Evolutionary conservation across 805 yeast species (phyloP).

Genomic region (Metschnikowia continentalis): DNA sequence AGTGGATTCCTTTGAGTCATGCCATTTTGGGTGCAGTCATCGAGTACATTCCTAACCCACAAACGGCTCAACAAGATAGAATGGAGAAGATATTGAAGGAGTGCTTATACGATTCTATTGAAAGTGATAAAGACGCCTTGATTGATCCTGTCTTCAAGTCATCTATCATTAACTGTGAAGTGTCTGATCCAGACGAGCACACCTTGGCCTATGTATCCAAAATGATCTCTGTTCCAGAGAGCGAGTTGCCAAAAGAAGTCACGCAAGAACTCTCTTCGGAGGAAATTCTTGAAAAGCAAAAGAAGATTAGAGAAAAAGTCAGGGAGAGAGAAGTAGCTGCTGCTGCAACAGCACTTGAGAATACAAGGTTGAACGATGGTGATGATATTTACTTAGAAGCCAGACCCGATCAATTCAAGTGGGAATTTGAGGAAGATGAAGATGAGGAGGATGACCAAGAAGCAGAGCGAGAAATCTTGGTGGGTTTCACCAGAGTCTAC

Average conservation of each 20-base stretch:
- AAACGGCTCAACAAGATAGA: conserved; percentile 66
- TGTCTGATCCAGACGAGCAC: conserved; percentile 50
- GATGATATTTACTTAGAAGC: conserved; percentile 24
- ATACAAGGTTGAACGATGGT: conserved; percentile 21
- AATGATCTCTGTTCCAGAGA: conserved; percentile 78
- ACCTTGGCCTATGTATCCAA: conserved; percentile 79
- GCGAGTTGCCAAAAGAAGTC: conserved; percentile 64
- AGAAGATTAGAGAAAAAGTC: conserved; percentile 64
- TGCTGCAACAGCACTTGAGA: conserved; percentile 20
- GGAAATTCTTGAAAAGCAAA: conserved; percentile 59
- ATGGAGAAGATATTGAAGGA: conserved; percentile 58
- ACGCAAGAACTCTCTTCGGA: conserved; percentile 42
- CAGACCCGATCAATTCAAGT: conserved; percentile 36
- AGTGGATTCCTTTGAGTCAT: conserved; percentile 91
- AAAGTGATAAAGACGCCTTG: conserved; percentile 39
- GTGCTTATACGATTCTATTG: conserved; percentile 42
- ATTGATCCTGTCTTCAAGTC: conserved; percentile 47
- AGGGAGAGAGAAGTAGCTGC: conserved; percentile 58
- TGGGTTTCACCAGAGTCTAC: conserved; percentile 86
- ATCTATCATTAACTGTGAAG: conserved; percentile 65
- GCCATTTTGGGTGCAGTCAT: conserved; percentile 81
- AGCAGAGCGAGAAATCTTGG: conserved; percentile 56
- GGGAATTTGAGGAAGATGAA: conserved; percentile 51
- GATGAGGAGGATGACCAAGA: conserved; percentile 43
- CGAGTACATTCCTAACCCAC: conserved; percentile 81